A percentile compares a stretch with the other conserved stretches of the same genome.
Conservation (phyloP, 345 rosid species). For the Viola odorata region DNA sequence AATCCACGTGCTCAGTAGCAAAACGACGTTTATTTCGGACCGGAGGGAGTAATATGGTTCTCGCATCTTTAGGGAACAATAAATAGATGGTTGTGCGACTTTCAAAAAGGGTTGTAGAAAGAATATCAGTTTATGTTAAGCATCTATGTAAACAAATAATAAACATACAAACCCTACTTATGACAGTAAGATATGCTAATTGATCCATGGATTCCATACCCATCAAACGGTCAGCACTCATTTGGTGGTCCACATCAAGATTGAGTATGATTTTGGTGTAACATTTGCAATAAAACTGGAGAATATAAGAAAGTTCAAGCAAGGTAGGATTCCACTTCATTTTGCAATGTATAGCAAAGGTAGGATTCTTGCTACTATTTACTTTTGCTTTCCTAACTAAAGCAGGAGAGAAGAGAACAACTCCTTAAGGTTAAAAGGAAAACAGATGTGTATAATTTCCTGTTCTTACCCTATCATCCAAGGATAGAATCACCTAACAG, state of each 20-base stretch:
- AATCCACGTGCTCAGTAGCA: too few species aligned
- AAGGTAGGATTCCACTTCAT: constrained; percentile 13
- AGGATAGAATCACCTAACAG: constrained; percentile 7
- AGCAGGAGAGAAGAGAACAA: not conserved
- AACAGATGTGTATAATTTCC: not conserved
- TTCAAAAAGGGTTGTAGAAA: too few species aligned
- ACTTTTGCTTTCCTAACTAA: not conserved
- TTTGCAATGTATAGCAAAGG: constrained; percentile 4
- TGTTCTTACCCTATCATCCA: constrained; percentile 3
- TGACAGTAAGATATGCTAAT: too few species aligned
- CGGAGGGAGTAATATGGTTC: too few species aligned
- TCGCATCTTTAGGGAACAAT: too few species aligned
- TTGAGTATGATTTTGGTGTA: not conserved
- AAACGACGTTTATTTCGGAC: too few species aligned
- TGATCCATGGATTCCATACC: too few species aligned
- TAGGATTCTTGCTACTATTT: not conserved
- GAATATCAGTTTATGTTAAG: too few species aligned
- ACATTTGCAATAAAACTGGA: not conserved
- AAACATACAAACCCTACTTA: too few species aligned
- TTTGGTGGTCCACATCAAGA: not conserved
- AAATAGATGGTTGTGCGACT: too few species aligned
- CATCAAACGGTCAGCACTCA: too few species aligned
- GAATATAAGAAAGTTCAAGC: constrained; percentile 17
- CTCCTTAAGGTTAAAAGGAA: not conserved
- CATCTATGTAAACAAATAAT: too few species aligned